Conservation (phyloP, 2,329 filamentous ascomycete genomes). For the Fusarium drepaniforme region DNA sequence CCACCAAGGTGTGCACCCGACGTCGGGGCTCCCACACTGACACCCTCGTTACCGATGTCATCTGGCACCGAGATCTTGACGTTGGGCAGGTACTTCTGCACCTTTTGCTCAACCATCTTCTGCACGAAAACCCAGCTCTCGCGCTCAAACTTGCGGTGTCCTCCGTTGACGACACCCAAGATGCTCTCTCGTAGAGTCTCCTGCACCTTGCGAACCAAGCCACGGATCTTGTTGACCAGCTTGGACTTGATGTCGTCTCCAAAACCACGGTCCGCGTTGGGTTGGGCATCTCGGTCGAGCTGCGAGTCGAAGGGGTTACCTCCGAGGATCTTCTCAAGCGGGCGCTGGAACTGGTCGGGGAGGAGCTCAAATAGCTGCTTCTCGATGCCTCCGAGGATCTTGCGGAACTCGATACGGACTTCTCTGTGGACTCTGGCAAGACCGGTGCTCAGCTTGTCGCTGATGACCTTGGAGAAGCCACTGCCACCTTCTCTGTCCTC, state of each 20-base stretch:
- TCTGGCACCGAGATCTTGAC: constrained; percentile 60
- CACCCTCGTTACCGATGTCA: constrained; percentile 61
- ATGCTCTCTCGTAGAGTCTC: constrained; percentile 59
- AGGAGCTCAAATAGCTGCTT: constrained; percentile 60
- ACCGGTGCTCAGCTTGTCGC: constrained; percentile 59
- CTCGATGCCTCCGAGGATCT: constrained; percentile 57
- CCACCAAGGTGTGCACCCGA: constrained; percentile 48
- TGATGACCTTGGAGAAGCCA: constrained; percentile 60
- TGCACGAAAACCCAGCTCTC: constrained; percentile 61
- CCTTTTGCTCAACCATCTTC: constrained; percentile 58
- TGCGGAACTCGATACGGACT: constrained; percentile 60
- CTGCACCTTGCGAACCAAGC: constrained; percentile 58
- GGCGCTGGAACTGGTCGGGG: constrained; percentile 56
- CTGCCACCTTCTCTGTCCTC: constrained; percentile 46
- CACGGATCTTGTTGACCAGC: constrained; percentile 58
- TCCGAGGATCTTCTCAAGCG: constrained; percentile 60
- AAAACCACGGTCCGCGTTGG: constrained; percentile 52
- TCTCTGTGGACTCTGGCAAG: constrained; percentile 58
- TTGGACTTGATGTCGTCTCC: constrained; percentile 58
- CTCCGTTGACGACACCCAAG: constrained; percentile 58
- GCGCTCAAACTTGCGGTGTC: constrained; percentile 60
- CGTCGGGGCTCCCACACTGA: constrained; percentile 55
- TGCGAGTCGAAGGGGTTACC: constrained; percentile 60
- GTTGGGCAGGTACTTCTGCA: constrained; percentile 59
- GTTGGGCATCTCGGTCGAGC: constrained; percentile 52